A percentile compares a stretch with the other conserved stretches of the same genome.
Evolutionary conservation across 2,329 filamentous ascomycete genomes (phyloP).

Genomic region (Plectosphaerella plurivora): DNA sequence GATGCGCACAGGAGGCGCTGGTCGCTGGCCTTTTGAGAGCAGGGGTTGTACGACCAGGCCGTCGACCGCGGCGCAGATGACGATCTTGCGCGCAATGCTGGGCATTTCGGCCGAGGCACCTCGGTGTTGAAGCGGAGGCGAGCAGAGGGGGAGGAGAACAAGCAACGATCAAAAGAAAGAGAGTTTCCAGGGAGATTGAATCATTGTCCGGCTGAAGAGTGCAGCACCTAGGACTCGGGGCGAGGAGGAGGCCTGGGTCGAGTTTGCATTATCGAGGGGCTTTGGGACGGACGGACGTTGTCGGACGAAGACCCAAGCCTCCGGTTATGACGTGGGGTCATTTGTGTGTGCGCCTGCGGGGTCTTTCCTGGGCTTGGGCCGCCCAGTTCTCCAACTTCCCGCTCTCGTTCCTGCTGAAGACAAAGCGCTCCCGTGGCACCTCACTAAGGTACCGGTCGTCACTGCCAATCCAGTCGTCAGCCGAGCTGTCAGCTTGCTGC

Average conservation of each 20-base stretch:
- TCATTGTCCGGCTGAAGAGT: too few species aligned
- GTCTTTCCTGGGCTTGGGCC: too few species aligned
- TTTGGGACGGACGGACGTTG: too few species aligned
- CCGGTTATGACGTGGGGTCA: neutral
- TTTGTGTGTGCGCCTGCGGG: neutral
- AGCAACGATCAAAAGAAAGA: neutral
- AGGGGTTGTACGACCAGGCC: conserved; percentile 77
- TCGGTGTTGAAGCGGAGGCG: conserved; percentile 6
- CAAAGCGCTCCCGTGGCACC: too few species aligned
- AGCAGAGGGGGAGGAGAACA: conserved; percentile 6
- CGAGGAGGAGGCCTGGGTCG: too few species aligned
- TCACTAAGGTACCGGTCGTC: too few species aligned
- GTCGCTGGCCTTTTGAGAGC: conserved; percentile 52
- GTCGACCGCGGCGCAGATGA: conserved; percentile 77
- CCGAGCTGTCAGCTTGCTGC: too few species aligned
- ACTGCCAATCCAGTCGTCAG: too few species aligned
- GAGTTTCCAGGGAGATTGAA: neutral
- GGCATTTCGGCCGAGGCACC: conserved; percentile 53
- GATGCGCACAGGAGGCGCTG: conserved; percentile 58
- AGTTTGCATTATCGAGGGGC: too few species aligned
- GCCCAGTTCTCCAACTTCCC: too few species aligned
- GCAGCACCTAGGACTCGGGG: too few species aligned
- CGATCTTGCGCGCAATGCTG: conserved; percentile 70
- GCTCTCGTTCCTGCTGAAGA: too few species aligned
- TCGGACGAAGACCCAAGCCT: neutral